phyloP scores from a whole-genome alignment of 2,329 filamentous ascomycete species.

The Eutypa lata region DNA sequence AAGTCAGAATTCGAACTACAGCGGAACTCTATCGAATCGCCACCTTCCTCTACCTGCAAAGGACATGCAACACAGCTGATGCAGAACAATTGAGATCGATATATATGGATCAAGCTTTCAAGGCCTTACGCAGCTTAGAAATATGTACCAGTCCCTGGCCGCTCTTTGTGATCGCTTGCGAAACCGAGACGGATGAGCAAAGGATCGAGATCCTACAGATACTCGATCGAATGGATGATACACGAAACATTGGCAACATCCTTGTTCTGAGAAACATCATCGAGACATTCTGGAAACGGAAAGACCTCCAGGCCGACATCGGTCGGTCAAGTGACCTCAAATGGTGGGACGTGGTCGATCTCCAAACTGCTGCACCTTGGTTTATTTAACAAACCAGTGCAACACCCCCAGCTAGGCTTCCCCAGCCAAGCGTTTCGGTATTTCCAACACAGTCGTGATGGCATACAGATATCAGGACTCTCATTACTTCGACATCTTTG shows the following conservation, averaged over 20 bases:
- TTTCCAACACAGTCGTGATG: neutral
- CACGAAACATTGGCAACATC: slow-evolving; percentile 43
- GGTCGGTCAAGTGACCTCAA: slow-evolving; percentile 27
- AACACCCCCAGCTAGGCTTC: neutral
- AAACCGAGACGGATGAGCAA: slow-evolving; percentile 38
- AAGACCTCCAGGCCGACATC: slow-evolving; percentile 36
- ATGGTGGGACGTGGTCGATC: slow-evolving; percentile 37
- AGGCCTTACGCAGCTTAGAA: slow-evolving; percentile 32
- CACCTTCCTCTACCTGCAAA: slow-evolving; percentile 39
- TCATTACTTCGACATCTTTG: slow-evolving; percentile 6
- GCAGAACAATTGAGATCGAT: slow-evolving; percentile 23
- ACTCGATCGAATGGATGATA: slow-evolving; percentile 39
- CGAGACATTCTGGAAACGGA: slow-evolving; percentile 43
- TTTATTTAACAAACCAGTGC: slow-evolving; percentile 26
- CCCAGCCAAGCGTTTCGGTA: neutral
- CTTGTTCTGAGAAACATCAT: slow-evolving; percentile 40
- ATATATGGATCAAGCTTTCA: slow-evolving; percentile 34
- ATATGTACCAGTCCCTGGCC: slow-evolving; percentile 48
- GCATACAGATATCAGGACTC: neutral
- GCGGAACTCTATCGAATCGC: slow-evolving; percentile 51
- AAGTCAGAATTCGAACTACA: slow-evolving; percentile 34
- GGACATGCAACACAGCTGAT: slow-evolving; percentile 22
- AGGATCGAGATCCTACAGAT: slow-evolving; percentile 37
- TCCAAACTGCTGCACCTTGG: slow-evolving; percentile 31
- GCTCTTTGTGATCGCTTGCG: slow-evolving; percentile 44